A percentile compares a stretch with the other conserved stretches of the same genome.
Conservation (phyloP, 768 basidiomycete genomes). For the Rhodocollybia butyracea region DNA sequence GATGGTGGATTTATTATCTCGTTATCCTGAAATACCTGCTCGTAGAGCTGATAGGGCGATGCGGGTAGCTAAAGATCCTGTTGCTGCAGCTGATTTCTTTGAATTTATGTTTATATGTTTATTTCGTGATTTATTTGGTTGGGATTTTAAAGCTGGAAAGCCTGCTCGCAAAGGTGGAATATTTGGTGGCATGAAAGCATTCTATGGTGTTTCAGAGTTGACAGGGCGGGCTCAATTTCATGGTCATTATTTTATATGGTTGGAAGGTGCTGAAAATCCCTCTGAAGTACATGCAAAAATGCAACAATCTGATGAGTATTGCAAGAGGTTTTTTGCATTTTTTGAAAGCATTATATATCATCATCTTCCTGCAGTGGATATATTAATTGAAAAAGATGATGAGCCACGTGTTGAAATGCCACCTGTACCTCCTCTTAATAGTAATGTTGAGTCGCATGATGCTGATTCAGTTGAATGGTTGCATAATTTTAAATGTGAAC, state of each 20-base stretch:
- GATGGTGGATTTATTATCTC: conserved; percentile 4
- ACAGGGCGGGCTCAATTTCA: conserved; percentile 21
- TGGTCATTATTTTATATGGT: conserved; percentile 19
- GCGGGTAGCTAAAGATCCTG: conserved; percentile 26
- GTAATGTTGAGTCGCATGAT: not conserved
- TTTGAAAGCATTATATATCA: conserved; percentile 31
- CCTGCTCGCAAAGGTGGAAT: not conserved
- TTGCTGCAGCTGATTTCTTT: conserved; percentile 31
- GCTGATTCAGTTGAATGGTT: conserved; percentile 17
- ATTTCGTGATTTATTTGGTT: conserved; percentile 24
- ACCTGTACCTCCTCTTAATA: conserved; percentile 11
- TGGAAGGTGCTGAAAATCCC: conserved; percentile 27
- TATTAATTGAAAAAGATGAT: conserved; percentile 10
- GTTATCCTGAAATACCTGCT: conserved; percentile 18
- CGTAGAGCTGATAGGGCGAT: conserved; percentile 16
- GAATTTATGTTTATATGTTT: conserved; percentile 20
- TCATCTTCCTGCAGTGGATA: conserved; percentile 24
- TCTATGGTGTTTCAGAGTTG: conserved; percentile 9
- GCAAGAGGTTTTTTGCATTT: conserved; percentile 23
- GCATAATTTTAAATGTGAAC: conserved; percentile 29
- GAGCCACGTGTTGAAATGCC: conserved; percentile 22
- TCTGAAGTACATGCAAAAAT: conserved; percentile 25
- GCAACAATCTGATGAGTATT: conserved; percentile 12
- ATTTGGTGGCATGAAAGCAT: conserved; percentile 6
- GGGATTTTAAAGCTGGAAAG: conserved; percentile 17